Conservation (phyloP, 305 asterid species). For the Fraxinus paxiana region DNA sequence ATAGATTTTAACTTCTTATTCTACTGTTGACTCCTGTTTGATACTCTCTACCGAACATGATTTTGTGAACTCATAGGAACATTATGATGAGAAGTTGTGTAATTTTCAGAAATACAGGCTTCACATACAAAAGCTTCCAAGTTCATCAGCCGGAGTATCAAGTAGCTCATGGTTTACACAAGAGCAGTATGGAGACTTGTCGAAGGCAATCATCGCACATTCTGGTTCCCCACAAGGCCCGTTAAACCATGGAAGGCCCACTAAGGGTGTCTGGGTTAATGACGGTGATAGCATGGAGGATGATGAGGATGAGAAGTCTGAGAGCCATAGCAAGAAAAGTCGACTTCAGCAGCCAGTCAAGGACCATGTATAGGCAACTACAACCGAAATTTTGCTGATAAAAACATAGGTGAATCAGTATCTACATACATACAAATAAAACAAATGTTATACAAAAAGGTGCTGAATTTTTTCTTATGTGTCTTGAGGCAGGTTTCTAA, state of each 20-base stretch:
- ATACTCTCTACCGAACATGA: not conserved
- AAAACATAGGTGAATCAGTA: not conserved
- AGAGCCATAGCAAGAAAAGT: slow-evolving; percentile 31
- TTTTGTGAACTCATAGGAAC: not conserved
- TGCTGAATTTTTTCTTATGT: not conserved
- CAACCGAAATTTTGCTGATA: slow-evolving; percentile 18
- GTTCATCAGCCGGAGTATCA: not conserved
- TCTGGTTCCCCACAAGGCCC: slow-evolving; percentile 35
- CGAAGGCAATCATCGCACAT: slow-evolving; percentile 13
- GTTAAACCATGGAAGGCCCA: slow-evolving; percentile 2
- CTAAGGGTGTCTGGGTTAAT: slow-evolving; percentile 17
- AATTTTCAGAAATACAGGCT: slow-evolving; percentile 41
- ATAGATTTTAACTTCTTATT: not conserved
- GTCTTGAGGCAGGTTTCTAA: slow-evolving; percentile 7
- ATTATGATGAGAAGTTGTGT: not conserved
- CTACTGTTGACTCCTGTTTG: not conserved
- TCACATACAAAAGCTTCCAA: slow-evolving; percentile 31
- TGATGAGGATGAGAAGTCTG: slow-evolving; percentile 33
- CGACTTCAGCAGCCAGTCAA: slow-evolving; percentile 3
- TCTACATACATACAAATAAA: not conserved
- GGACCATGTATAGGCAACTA: not conserved
- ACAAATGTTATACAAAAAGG: not conserved
- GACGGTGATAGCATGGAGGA: slow-evolving; percentile 33
- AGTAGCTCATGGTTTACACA: slow-evolving; percentile 15
- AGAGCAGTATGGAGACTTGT: not conserved